These are phyloP conservation scores for Plasmodium vivax DNA, from an alignment of 169 alveolate species.

Conservation along the genomic window DNA sequence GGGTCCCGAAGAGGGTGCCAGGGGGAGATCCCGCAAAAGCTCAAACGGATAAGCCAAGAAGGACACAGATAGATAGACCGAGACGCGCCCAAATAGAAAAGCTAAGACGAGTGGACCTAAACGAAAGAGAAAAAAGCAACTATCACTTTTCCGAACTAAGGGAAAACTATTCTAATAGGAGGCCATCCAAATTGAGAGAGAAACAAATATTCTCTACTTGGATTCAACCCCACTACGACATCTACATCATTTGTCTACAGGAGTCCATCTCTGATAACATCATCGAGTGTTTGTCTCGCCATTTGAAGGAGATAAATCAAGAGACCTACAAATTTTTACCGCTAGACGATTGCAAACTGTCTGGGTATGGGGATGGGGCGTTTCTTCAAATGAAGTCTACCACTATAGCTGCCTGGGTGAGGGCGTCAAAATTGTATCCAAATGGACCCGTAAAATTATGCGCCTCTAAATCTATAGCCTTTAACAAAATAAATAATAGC, in stretches of 20 bases:
- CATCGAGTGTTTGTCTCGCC: slow-evolving; percentile 76
- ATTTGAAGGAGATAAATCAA: slow-evolving; percentile 76
- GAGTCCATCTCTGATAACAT: slow-evolving; percentile 86
- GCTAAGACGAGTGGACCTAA: not conserved
- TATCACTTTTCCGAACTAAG: not conserved
- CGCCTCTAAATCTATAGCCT: slow-evolving; percentile 76
- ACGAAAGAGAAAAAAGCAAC: not conserved
- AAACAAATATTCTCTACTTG: slow-evolving; percentile 83
- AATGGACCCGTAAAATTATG: slow-evolving; percentile 77
- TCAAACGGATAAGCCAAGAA: not conserved
- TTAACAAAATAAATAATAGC: slow-evolving; percentile 84
- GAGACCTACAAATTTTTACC: slow-evolving; percentile 79
- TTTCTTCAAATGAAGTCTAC: slow-evolving; percentile 86
- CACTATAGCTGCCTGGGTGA: slow-evolving; percentile 82
- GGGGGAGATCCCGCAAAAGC: not conserved
- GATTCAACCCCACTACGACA: slow-evolving; percentile 85
- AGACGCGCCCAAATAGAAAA: not conserved
- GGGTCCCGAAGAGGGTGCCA: not conserved
- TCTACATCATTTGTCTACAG: slow-evolving; percentile 86
- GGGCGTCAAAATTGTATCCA: slow-evolving; percentile 72
- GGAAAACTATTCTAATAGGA: not conserved
- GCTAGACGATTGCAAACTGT: slow-evolving; percentile 82
- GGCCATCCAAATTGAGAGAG: slow-evolving; percentile 41
- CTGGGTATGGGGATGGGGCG: slow-evolving; percentile 91
- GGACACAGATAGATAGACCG: not conserved